Conservation (phyloP, 2,329 filamentous ascomycete species). For the Alternaria dauci region DNA sequence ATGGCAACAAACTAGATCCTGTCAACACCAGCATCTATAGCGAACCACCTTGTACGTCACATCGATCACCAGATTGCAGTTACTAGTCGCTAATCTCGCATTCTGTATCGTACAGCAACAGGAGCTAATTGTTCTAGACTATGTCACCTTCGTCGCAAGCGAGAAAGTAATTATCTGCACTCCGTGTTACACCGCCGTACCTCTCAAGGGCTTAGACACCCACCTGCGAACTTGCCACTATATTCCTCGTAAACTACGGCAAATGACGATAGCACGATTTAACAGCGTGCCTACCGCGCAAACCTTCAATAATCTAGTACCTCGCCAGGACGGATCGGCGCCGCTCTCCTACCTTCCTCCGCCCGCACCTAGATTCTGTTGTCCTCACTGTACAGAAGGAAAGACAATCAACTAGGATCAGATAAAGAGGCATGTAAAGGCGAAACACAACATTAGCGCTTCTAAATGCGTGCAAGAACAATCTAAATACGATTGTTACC, state of each 20-base stretch:
- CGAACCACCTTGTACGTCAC: not conserved
- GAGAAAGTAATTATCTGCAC: conserved; percentile 15
- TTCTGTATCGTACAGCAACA: not conserved
- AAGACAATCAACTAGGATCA: conserved; percentile 17
- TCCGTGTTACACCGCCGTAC: conserved; percentile 7
- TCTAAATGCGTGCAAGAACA: conserved; percentile 10
- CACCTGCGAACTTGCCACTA: conserved; percentile 7
- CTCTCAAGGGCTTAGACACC: conserved; percentile 9
- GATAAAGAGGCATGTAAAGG: conserved; percentile 10
- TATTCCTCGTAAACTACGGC: conserved; percentile 7
- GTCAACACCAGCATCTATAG: conserved; percentile 4
- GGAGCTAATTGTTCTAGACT: conserved; percentile 15
- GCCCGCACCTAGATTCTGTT: conserved; percentile 11
- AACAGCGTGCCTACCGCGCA: conserved; percentile 7
- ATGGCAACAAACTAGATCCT: conserved; percentile 3
- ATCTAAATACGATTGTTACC: conserved; percentile 11
- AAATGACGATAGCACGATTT: conserved; percentile 12
- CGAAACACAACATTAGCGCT: conserved; percentile 15
- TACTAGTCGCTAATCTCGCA: not conserved
- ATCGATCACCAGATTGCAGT: not conserved
- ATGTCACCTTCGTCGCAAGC: conserved; percentile 15
- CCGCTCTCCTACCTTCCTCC: conserved; percentile 11
- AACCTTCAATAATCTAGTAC: conserved; percentile 10
- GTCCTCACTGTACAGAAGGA: conserved; percentile 9
- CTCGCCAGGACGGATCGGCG: conserved; percentile 4